Conservation (phyloP, 2,329 filamentous ascomycete genomes). For the Cryphonectria nitschkei region DNA sequence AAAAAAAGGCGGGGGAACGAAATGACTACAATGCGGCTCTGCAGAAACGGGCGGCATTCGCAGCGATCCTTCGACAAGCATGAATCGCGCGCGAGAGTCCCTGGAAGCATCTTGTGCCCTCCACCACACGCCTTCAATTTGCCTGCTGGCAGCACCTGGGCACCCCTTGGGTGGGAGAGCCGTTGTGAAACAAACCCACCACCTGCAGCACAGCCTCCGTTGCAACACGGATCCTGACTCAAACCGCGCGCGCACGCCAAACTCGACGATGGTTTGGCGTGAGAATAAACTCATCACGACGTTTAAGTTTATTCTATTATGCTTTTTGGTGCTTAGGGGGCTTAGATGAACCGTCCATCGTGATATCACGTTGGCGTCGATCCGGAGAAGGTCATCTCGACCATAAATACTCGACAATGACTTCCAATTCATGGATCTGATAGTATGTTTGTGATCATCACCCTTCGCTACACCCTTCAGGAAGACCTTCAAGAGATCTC, state of each 20-base stretch:
- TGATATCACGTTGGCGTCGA: not conserved
- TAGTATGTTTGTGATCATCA: not conserved
- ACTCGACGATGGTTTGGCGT: not conserved
- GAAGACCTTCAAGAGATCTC: not conserved
- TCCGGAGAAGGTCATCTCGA: not conserved
- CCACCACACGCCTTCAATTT: not conserved
- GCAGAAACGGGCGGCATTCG: not conserved
- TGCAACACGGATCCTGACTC: slow-evolving; percentile 7
- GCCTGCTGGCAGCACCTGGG: not conserved
- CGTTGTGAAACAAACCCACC: slow-evolving; percentile 7
- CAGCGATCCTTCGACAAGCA: slow-evolving; percentile 1
- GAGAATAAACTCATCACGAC: not conserved
- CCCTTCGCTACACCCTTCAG: not conserved
- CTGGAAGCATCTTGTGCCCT: not conserved
- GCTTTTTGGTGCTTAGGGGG: not conserved
- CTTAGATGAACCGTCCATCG: not conserved
- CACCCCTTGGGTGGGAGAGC: not conserved
- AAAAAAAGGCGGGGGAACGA: not conserved
- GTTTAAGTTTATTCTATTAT: not conserved
- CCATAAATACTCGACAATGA: not conserved
- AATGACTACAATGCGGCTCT: slow-evolving; percentile 2
- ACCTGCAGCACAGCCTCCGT: slow-evolving; percentile 10
- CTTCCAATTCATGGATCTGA: not conserved
- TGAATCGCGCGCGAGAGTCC: not conserved
- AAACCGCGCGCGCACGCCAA: not conserved